These are phyloP conservation scores for Hylodesmum podocarpum DNA, from an alignment of 306 rosid genomes.

Conservation along the genomic window DNA sequence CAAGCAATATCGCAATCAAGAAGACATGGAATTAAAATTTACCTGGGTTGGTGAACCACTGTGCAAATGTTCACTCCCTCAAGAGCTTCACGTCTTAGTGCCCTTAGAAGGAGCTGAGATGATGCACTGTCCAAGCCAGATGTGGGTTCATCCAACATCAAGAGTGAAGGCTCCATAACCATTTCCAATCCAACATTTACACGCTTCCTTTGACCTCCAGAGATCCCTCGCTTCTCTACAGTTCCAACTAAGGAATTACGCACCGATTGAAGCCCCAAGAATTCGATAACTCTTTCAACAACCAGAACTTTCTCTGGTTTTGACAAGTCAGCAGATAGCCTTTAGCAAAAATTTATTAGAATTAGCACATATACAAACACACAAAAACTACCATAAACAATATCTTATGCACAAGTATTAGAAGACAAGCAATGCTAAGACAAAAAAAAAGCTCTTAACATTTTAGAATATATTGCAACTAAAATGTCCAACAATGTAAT, in stretches of 20 bases:
- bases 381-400: conserved; percentile 18
- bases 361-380: neutral
- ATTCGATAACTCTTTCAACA: conserved; percentile 88
- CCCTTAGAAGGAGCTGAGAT: conserved; percentile 89
- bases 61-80: conserved; percentile 93
- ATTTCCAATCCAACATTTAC: conserved; percentile 97
- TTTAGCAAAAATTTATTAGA: conserved; percentile 35
- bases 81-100: conserved; percentile 93
- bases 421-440: neutral
- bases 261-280: conserved; percentile 91
- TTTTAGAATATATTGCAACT: conserved; percentile 8
- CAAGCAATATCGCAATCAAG: conserved; percentile 6
- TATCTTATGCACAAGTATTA: conserved; percentile 2
- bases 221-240: conserved; percentile 91
- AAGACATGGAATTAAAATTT: conserved; percentile 24
- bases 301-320: conserved; percentile 81
- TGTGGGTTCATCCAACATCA: conserved; percentile 95
- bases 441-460: neutral
- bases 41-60: conserved; percentile 99
- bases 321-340: conserved; percentile 68
- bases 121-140: conserved; percentile 99
- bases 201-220: conserved; percentile 97
- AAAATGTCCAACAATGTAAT: conserved; percentile 31
- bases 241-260: conserved; percentile 88
- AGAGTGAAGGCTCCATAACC: conserved; percentile 99